phyloP scores from a whole-genome alignment of 1,284 basidiomycete species.

The Apiotrichum brassicae region DNA sequence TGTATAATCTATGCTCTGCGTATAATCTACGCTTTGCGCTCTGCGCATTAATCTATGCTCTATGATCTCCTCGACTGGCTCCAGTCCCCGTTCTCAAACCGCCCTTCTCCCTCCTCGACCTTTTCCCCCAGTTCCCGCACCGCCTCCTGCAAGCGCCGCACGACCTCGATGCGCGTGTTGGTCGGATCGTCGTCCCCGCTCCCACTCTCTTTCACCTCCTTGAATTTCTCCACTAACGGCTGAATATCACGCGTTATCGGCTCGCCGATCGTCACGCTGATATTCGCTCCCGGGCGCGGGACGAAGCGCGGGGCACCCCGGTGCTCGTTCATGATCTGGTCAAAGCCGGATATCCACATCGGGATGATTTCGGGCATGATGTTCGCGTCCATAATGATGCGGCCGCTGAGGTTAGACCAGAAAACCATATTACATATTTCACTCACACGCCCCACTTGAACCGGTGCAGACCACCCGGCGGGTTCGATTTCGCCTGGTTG shows the following conservation, averaged over 20 bases:
- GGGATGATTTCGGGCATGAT: constrained; percentile 77
- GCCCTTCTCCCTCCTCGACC: constrained; percentile 43
- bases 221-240: constrained; percentile 38
- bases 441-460: constrained; percentile 97
- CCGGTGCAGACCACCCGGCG: constrained; percentile 56
- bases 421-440: no score
- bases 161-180: constrained; percentile 30
- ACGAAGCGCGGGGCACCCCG: constrained; percentile 48
- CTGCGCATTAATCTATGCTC: no score
- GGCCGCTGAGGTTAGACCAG: constrained; percentile 60
- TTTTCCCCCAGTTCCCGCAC: constrained; percentile 31
- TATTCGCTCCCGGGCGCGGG: constrained; percentile 35
- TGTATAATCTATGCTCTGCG: no score
- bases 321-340: constrained; percentile 80
- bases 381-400: constrained; percentile 73
- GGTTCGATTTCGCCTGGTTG: constrained; percentile 63
- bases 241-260: constrained; percentile 35
- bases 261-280: constrained; percentile 42
- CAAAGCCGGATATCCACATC: constrained; percentile 88
- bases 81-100: constrained; percentile 38
- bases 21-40: no score
- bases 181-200: constrained; percentile 12
- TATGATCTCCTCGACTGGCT: constrained; percentile 34
- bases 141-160: constrained; percentile 30
- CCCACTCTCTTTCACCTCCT: constrained; percentile 11